phyloP scores from a whole-genome alignment of 768 basidiomycete genomes.

The Leucocoprinus sp. region DNA sequence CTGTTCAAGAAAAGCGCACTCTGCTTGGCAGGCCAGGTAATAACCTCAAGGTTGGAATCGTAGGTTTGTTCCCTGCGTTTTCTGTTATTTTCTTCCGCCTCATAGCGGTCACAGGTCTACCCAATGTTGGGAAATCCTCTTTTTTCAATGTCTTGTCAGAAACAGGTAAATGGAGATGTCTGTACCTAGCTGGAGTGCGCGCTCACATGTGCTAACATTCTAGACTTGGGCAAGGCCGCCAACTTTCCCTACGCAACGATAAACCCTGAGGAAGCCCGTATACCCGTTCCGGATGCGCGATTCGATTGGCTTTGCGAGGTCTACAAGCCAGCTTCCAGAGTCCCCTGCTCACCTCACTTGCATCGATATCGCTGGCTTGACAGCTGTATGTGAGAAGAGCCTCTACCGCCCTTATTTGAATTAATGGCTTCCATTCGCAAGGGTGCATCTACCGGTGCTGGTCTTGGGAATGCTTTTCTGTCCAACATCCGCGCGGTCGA shows the following conservation, averaged over 20 bases:
- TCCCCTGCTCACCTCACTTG: conserved; percentile 96
- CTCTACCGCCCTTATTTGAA: neutral
- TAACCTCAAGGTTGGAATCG: conserved; percentile 98
- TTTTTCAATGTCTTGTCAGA: conserved; percentile 97
- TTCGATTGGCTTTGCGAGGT: conserved; percentile 90
- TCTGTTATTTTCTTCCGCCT: conserved; percentile 14
- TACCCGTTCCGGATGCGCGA: conserved; percentile 88
- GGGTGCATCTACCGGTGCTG: conserved; percentile 97
- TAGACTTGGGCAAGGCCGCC: conserved; percentile 87
- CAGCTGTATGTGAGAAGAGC: conserved; percentile 51
- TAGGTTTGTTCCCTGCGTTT: conserved; percentile 58
- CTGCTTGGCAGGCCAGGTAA: conserved; percentile 89
- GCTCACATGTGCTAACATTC: conserved; percentile 13
- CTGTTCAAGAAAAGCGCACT: conserved; percentile 69
- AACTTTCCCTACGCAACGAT: conserved; percentile 97
- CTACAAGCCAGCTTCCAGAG: conserved; percentile 83
- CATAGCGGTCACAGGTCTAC: conserved; percentile 50
- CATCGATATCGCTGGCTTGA: conserved; percentile 97
- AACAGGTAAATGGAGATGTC: conserved; percentile 62
- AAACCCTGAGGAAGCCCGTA: conserved; percentile 92
- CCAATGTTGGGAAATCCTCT: conserved; percentile 98
- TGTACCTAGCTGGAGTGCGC: neutral
- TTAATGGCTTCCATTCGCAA: conserved; percentile 22
- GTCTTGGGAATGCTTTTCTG: conserved; percentile 95
- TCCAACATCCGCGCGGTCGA: conserved; percentile 98